Evolutionary conservation across 2,329 filamentous ascomycete genomes (phyloP), one percentile per base, ranked within the genome.

Genomic region (Aspergillus novoparasiticus): DNA sequence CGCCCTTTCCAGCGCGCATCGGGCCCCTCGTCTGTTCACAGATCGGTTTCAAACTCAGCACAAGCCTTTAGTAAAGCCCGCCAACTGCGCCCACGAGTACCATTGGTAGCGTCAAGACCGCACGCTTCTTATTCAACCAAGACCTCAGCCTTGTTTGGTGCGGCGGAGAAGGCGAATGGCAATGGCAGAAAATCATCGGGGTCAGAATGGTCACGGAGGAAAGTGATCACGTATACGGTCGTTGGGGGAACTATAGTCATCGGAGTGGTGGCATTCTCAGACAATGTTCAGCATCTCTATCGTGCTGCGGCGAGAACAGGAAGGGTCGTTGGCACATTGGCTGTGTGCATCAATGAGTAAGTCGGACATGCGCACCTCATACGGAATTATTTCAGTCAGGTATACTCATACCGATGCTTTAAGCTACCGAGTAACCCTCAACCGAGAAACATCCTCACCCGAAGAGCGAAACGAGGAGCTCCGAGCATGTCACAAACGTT

Each of bases 391-490:
- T 21, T 9, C 8, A n/a, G 28, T 34, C 48, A 34, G 0, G 4
- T 51, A 19, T 51, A 6, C 48, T 51, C 48, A 51, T 51, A 6
- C 9, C 48, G 8, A 32, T 23, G 10, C 30, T 48, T 46, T 57
- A 71, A 97, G 94, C 79, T 99, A 99, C 79, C 93, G 93, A 69
- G 88, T 88, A 56, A 94, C 93, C 2, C 81, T 99, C 68, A 96
- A 92, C 68, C 82, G 91, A 67, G 84, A 85, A 61, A 80, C 80
- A 46, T 82, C 88, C 23, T 85, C 92, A 64, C 82, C 85, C 45
- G 84, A 87, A 58, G 87, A 92, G 75, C 87, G 88, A 73, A 82
- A 86, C n/a, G 82, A 79, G n/a, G 78, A 90, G 43, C 82, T 99
- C 58, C 90, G 88, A 69, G 89, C 89, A 66, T 98, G 95, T 75